phyloP scores from a whole-genome alignment of 208 protist species.

The Tritrichomonas foetus region DNA sequence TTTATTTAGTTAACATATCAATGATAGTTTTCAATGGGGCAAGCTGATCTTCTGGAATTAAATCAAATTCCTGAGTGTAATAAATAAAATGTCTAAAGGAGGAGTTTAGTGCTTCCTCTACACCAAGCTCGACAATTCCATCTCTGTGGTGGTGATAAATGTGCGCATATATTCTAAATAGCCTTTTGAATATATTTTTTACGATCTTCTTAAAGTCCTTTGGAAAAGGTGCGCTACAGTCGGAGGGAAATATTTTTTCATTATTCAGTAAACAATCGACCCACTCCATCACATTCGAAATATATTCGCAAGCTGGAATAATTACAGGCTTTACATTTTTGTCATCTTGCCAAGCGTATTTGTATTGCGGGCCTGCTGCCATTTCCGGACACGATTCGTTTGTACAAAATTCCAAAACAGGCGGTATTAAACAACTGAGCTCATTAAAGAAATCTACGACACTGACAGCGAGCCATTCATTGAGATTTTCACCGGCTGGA shows the following conservation, averaged over 20 bases:
- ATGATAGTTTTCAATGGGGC: slow-evolving; percentile 11
- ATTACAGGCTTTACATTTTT: slow-evolving; percentile 1
- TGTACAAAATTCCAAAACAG: slow-evolving; percentile 95
- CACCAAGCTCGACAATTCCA: slow-evolving; percentile 79
- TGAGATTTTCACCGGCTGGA: slow-evolving; percentile 79
- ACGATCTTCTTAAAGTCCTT: slow-evolving; percentile 69
- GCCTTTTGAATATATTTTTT: slow-evolving; percentile 86
- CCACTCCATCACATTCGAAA: slow-evolving; percentile 16
- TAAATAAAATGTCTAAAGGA: slow-evolving; percentile 28
- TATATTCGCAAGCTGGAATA: slow-evolving; percentile 18
- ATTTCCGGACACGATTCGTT: slow-evolving; percentile 82
- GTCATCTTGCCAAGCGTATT: slow-evolving; percentile 41
- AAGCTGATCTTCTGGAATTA: slow-evolving; percentile 19
- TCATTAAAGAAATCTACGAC: slow-evolving; percentile 98
- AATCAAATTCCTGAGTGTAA: slow-evolving; percentile 7
- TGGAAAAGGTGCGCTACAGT: slow-evolving; percentile 61
- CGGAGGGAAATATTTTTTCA: slow-evolving; percentile 22
- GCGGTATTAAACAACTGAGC: slow-evolving; percentile 93
- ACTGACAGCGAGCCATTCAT: slow-evolving; percentile 93
- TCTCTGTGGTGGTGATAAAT: slow-evolving; percentile 95
- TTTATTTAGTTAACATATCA: neutral
- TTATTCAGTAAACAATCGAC: neutral
- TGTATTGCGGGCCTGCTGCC: slow-evolving; percentile 56
- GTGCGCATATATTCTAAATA: slow-evolving; percentile 97
- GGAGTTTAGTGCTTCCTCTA: slow-evolving; percentile 77